phyloP scores from a whole-genome alignment of 345 rosid species.

The Anacardium occidentale region DNA sequence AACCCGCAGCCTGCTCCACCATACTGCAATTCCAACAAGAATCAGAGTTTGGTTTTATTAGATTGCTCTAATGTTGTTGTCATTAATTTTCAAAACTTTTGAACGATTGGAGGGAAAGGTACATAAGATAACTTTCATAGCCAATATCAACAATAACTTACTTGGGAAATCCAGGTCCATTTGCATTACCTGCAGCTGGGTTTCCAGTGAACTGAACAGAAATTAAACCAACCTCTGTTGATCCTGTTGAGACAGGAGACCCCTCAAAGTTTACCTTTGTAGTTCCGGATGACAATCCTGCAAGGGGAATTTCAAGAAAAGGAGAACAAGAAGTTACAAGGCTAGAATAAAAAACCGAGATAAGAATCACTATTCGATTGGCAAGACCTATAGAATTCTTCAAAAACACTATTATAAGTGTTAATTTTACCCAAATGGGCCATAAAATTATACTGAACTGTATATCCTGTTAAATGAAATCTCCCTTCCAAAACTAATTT shows the following conservation, averaged over 20 bases:
- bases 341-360: background rate
- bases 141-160: conserved; percentile 26
- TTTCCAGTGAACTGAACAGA: conserved; percentile 55
- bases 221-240: conserved; percentile 40
- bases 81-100: background rate
- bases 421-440: background rate
- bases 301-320: conserved; percentile 9
- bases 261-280: conserved; percentile 33
- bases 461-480: background rate
- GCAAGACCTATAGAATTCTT: background rate
- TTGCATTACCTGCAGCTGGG: conserved; percentile 41
- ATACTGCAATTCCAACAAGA: conserved; percentile 35
- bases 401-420: background rate
- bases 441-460: conserved; percentile 3
- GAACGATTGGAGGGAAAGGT: background rate
- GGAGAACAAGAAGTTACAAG: background rate
- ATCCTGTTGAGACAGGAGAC: conserved; percentile 48
- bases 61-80: background rate
- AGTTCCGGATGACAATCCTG: conserved; percentile 65
- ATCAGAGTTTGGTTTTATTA: background rate
- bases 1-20: conserved; percentile 49
- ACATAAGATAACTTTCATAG: background rate
- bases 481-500: background rate
- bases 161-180: conserved; percentile 44
- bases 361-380: background rate